These are phyloP conservation scores for Candida sanyaensis DNA, from an alignment of 1,139 yeast genomes.

Conservation along the genomic window DNA sequence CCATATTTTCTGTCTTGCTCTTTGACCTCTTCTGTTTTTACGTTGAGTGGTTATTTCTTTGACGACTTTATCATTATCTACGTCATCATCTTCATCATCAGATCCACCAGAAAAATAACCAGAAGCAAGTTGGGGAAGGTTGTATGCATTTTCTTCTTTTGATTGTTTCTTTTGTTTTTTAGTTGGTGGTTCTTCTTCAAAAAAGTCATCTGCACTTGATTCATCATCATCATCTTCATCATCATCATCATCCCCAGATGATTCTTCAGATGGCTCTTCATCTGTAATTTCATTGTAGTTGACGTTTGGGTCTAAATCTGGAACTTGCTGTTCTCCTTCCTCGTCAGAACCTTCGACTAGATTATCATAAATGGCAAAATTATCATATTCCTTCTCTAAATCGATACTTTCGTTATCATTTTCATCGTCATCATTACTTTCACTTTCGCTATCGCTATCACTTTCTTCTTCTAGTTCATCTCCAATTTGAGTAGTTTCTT, in stretches of 20 bases:
- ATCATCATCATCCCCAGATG: slow-evolving; percentile 16
- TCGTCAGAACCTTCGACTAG: slow-evolving; percentile 60
- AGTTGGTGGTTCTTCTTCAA: slow-evolving; percentile 23
- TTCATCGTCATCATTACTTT: slow-evolving; percentile 16
- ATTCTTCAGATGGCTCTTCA: slow-evolving; percentile 52
- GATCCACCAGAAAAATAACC: slow-evolving; percentile 85
- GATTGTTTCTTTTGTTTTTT: slow-evolving; percentile 17
- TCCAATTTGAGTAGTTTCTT: slow-evolving; percentile 24
- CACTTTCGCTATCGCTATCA: slow-evolving; percentile 17
- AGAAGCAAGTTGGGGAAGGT: slow-evolving; percentile 68
- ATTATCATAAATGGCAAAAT: slow-evolving; percentile 51
- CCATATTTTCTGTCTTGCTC: slow-evolving; percentile 97
- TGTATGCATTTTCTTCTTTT: slow-evolving; percentile 18
- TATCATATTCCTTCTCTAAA: slow-evolving; percentile 23
- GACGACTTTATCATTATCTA: slow-evolving; percentile 62
- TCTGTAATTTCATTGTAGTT: slow-evolving; percentile 65
- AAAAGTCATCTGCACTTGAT: slow-evolving; percentile 38
- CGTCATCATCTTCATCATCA: slow-evolving; percentile 56
- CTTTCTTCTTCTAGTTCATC: slow-evolving; percentile 20
- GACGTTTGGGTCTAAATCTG: slow-evolving; percentile 39
- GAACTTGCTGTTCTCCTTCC: slow-evolving; percentile 39
- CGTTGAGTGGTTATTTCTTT: slow-evolving; percentile 54
- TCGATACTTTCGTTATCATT: slow-evolving; percentile 19
- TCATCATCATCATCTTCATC: slow-evolving; percentile 22
- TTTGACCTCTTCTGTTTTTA: slow-evolving; percentile 93